Conservation (phyloP, 805 yeast species). For the Wickerhamiella galacta region DNA sequence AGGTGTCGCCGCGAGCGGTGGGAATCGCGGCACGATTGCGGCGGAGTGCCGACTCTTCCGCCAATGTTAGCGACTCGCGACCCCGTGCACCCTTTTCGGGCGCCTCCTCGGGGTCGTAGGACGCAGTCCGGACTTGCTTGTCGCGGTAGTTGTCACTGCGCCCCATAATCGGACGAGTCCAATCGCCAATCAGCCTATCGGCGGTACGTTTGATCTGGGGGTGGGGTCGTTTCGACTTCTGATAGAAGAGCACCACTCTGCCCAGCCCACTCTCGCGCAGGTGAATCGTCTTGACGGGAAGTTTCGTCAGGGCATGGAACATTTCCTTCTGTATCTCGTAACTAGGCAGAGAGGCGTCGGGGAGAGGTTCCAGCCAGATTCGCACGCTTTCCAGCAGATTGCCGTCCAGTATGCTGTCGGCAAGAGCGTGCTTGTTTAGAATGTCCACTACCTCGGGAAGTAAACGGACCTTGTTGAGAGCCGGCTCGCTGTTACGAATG, state of each 20-base stretch:
- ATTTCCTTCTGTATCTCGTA: conserved; percentile 86
- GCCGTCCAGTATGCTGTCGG: conserved; percentile 86
- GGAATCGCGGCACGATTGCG: conserved; percentile 94
- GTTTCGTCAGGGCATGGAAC: conserved; percentile 50
- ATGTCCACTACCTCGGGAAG: conserved; percentile 64
- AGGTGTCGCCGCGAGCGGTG: conserved; percentile 73
- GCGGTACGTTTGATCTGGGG: conserved; percentile 73
- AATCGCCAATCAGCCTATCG: conserved; percentile 80
- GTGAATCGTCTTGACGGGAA: conserved; percentile 93
- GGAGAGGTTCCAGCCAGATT: conserved; percentile 95
- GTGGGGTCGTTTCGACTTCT: conserved; percentile 78
- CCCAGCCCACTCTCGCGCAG: conserved; percentile 90
- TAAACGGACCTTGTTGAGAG: conserved; percentile 60
- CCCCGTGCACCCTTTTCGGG: conserved; percentile 21
- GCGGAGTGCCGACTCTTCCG: conserved; percentile 80
- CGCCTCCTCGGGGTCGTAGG: conserved; percentile 30
- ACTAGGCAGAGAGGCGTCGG: conserved; percentile 96
- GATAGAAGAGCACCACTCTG: conserved; percentile 83
- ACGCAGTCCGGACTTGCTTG: conserved; percentile 50
- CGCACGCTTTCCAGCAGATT: conserved; percentile 84
- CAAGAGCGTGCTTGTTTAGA: conserved; percentile 64
- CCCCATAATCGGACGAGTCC: conserved; percentile 97
- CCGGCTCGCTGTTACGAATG: conserved; percentile 46
- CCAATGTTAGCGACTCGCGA: conserved; percentile 28
- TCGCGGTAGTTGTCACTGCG: conserved; percentile 90